Base-by-base conservation (phyloP, 1,139 yeast species). In the Spencermartinsiella ligniputridi region DNA sequence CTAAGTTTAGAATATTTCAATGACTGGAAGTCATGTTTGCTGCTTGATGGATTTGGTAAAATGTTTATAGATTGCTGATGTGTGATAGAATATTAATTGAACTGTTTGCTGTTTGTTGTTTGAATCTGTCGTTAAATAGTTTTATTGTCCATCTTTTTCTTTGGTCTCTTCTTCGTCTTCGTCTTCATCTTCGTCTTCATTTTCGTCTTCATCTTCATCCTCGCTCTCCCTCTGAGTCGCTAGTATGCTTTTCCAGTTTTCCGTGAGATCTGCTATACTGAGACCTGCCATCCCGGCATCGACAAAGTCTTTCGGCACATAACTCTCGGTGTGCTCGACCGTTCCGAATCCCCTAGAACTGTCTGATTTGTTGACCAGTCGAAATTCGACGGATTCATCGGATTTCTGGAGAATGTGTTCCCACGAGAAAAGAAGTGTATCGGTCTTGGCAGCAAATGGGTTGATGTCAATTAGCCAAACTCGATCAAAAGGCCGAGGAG, bases 251-350 rank as follows among this genome's bases (percentile, higher is more conserved):
- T 55, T 52, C 54, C 61, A 45, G 44, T 61, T 61, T 21, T 52
- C 50, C n/a, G 59, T 57, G 19, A 61, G 42, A 21, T 60, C 62
- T 2, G 56, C 56, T 39, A 61, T 58, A 3, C 58, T 58, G n/a
- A 47, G 46, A 12, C 62, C 61, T n/a, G 85, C 80, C 51, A 78
- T 61, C 22, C 87, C 73, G 1, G 97, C 96, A 61, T 88, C 94
- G 3, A 92, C 83, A 24, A 94, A 79, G 56, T 92, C 99, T 43
- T 78, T 71, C 0, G 99, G 98, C 2, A 92, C 96, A 57, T 85
- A 90, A 60, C 83, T 88, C 58, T 90, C 96, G 2, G 95, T 79
- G 60, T 86, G 92, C 45, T 88, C 95, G 53, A 83, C 85, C 1
- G 80, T 68, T 0, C 87, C 83, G 67, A 89, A 87, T 25, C 92